phyloP scores from a whole-genome alignment of 164 flowering plant species.

The Umbilicus rupestris region DNA sequence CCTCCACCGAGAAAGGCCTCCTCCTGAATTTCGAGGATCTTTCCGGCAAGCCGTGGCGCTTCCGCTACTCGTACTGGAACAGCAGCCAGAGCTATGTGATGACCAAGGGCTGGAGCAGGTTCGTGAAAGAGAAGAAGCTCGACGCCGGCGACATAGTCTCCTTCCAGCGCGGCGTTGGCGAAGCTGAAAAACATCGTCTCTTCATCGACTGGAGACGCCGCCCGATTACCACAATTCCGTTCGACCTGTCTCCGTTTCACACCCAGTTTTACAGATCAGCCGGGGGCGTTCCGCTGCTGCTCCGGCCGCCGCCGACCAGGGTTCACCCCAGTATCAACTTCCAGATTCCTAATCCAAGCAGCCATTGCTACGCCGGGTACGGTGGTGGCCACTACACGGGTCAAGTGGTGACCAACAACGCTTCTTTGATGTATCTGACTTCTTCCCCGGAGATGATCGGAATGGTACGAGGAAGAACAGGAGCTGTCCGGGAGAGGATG shows the following conservation, averaged over 20 bases:
- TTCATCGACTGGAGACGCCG: constrained; percentile 84
- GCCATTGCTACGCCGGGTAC: neutral
- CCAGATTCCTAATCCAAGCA: neutral
- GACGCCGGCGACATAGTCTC: constrained; percentile 86
- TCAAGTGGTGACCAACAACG: neutral
- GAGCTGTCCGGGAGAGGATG: constrained; percentile 15
- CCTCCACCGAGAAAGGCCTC: constrained; percentile 65
- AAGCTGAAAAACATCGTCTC: constrained; percentile 34
- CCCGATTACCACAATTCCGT: constrained; percentile 23
- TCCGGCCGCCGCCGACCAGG: neutral
- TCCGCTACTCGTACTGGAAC: constrained; percentile 93
- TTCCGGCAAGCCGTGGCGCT: constrained; percentile 78
- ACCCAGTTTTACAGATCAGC: constrained; percentile 9
- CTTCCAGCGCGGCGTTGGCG: constrained; percentile 62
- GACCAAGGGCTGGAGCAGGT: constrained; percentile 98
- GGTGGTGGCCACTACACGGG: neutral
- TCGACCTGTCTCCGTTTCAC: constrained; percentile 7
- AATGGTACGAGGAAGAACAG: neutral
- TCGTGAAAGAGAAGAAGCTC: constrained; percentile 89
- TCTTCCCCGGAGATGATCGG: constrained; percentile 13
- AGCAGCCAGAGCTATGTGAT: constrained; percentile 98
- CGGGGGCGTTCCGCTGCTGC: neutral
- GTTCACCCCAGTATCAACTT: constrained; percentile 5
- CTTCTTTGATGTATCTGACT: constrained; percentile 17
- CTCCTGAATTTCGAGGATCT: constrained; percentile 76